A percentile compares a stretch with the other conserved stretches of the same genome.
Conservation (phyloP, 2,329 filamentous ascomycete species). For the Claviceps maximensis region DNA sequence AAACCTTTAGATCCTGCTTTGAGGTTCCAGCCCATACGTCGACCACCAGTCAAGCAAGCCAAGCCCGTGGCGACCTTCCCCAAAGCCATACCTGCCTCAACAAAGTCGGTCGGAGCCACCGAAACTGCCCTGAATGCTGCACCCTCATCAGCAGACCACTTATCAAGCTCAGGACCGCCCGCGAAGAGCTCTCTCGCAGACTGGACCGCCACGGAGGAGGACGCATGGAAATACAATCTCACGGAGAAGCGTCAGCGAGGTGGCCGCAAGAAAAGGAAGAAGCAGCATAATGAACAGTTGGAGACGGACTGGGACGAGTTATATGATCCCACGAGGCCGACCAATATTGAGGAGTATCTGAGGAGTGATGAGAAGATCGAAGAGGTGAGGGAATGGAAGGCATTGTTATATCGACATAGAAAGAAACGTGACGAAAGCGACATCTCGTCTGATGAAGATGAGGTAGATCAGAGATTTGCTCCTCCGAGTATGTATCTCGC, state of each 20-base stretch:
- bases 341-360: conserved; percentile 73
- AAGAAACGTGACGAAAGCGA: conserved; percentile 29
- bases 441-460: conserved; percentile 28
- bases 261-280: conserved; percentile 66
- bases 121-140: background rate
- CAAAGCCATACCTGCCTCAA: conserved; percentile 25
- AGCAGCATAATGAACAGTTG: conserved; percentile 40
- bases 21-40: conserved; percentile 76
- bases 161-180: conserved; percentile 21
- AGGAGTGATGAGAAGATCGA: conserved; percentile 70
- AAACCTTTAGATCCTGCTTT: conserved; percentile 50
- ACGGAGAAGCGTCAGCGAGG: conserved; percentile 59
- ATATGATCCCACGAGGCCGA: conserved; percentile 74
- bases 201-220: conserved; percentile 65
- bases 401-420: conserved; percentile 60
- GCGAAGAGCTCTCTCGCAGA: conserved; percentile 63
- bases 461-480: conserved; percentile 15
- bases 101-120: conserved; percentile 13
- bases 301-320: conserved; percentile 83
- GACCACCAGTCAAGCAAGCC: conserved; percentile 49
- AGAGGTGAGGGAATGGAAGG: conserved; percentile 77
- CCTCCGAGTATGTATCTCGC: conserved; percentile 21
- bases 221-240: conserved; percentile 59
- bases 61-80: conserved; percentile 48
- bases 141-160: conserved; percentile 14